Evolutionary conservation across 2,329 filamentous ascomycete species (phyloP), one percentile per base, ranked within the genome.

Genomic region (Fusarium tricinctum): DNA sequence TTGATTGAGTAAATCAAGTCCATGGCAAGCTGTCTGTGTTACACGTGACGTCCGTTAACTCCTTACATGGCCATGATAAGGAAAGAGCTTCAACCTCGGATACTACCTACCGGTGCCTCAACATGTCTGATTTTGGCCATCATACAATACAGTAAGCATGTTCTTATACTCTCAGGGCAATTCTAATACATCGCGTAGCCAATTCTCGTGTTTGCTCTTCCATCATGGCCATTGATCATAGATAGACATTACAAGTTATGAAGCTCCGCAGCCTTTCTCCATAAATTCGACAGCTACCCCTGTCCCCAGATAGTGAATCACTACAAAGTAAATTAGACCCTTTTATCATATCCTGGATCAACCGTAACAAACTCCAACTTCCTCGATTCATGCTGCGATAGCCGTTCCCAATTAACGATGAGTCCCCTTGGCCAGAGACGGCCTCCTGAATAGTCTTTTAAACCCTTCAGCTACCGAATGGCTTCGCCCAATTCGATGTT

Each of bases 401-500:
- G 33, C 47, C 20, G 12, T 43, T 15, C 30, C 30, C 14, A 12
- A 33, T 50, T 32, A 50, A 17, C 33, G 38, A n/a, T 55, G 55
- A 23, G 49, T 30, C 30, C 45, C 55, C n/a, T 57, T 58, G 3
- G 43, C 48, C 35, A 51, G 44, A 7, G 72, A 61, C 20, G 71
- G 78, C 70, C 75, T 79, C n/a, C 77, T 74, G 67, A 83, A 83
- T 9, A 83, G 72, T 38, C 76, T 77, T 68, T 77, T 78, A 32
- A 83, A 68, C 19, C 80, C 79, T 8, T 77, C 75, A 19, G 77
- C 79, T 56, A 75, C 78, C 4, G 79, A 77, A 40, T 76, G 75
- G 58, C 76, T 79, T 51, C 71, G 77, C 35, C 69, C 72, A 58
- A 74, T 42, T 22, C 59, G 50, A 10, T 51, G 55, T 28, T 49